Evolutionary conservation across 1,284 basidiomycete genomes (phyloP).

Genomic region (Ustilago lituana): DNA sequence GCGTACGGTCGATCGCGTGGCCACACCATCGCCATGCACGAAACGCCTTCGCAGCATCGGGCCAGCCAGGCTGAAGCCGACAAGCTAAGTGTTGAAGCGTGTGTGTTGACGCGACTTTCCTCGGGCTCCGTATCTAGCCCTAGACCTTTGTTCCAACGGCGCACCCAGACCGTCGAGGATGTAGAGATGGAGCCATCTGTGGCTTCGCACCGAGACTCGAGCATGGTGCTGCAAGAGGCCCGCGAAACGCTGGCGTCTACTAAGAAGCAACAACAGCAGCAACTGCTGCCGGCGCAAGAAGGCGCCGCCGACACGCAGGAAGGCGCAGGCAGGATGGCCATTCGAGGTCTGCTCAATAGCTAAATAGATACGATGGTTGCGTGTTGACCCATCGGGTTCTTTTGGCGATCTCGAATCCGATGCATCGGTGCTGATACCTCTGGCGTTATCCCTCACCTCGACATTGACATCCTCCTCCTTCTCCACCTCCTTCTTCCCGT

Average conservation of each 20-base stretch:
- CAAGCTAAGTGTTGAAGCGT: neutral
- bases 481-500: too few species aligned
- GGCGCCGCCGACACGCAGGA: conserved; percentile 10
- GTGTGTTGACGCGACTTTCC: conserved; percentile 1
- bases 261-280: conserved; percentile 25
- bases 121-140: conserved; percentile 8
- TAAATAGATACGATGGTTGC: conserved; percentile 6
- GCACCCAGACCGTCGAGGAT: conserved; percentile 17
- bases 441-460: too few species aligned
- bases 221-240: conserved; percentile 36
- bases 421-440: too few species aligned
- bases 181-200: conserved; percentile 28
- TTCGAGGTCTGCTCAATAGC: conserved; percentile 44
- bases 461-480: too few species aligned
- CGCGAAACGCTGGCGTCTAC: conserved; percentile 27
- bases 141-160: conserved; percentile 3
- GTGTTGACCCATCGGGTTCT: conserved; percentile 1
- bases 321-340: conserved; percentile 31
- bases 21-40: conserved; percentile 28
- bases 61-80: neutral
- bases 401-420: too few species aligned
- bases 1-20: conserved; percentile 22
- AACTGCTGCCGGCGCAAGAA: conserved; percentile 7
- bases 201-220: conserved; percentile 13
- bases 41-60: conserved; percentile 16